Percentiles rank a stretch among this genome's conserved stretches.
These are phyloP conservation scores for Tetraselmis chui DNA, from an alignment of 139 green algal genomes.

Conservation along the genomic window DNA sequence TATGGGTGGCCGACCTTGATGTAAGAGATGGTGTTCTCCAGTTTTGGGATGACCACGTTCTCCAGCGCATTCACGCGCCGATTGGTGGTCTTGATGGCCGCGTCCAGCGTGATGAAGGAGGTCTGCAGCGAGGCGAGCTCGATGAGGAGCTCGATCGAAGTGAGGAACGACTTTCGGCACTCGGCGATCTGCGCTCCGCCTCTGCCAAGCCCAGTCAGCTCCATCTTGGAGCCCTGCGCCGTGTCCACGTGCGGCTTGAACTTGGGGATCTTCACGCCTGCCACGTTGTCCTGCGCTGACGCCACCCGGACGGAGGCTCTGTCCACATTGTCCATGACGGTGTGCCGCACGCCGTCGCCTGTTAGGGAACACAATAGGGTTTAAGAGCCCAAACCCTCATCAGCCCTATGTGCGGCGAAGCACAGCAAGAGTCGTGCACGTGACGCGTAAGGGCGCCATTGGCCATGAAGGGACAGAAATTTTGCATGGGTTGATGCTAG, in stretches of 20 bases:
- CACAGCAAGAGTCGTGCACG: too few relatives aligned
- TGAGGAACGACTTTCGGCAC: slow-evolving; percentile 72
- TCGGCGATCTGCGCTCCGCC: slow-evolving; percentile 91
- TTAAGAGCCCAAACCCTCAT: background rate
- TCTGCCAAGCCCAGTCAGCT: slow-evolving; percentile 76
- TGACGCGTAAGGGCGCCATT: too few relatives aligned
- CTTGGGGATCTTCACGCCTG: slow-evolving; percentile 91
- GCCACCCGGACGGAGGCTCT: slow-evolving; percentile 43
- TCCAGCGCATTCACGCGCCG: slow-evolving; percentile 96
- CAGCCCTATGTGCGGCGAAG: too few relatives aligned
- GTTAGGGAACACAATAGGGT: background rate
- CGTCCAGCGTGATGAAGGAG: slow-evolving; percentile 96
- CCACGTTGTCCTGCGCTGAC: slow-evolving; percentile 87
- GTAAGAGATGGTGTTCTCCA: slow-evolving; percentile 98
- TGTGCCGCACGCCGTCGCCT: slow-evolving; percentile 90
- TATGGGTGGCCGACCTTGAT: slow-evolving; percentile 80
- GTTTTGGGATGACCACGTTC: slow-evolving; percentile 92
- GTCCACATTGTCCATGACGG: slow-evolving; percentile 86
- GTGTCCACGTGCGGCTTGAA: slow-evolving; percentile 62
- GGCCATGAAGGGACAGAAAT: too few relatives aligned
- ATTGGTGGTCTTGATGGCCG: slow-evolving; percentile 96
- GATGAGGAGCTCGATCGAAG: slow-evolving; percentile 83
- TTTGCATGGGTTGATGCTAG: too few relatives aligned
- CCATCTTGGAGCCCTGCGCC: slow-evolving; percentile 75
- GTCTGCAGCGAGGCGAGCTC: slow-evolving; percentile 94